Percentiles rank a stretch among this genome's conserved stretches.
Evolutionary conservation across 257 asterid genomes (phyloP).

Genomic region (Cynanchum wilfordii): DNA sequence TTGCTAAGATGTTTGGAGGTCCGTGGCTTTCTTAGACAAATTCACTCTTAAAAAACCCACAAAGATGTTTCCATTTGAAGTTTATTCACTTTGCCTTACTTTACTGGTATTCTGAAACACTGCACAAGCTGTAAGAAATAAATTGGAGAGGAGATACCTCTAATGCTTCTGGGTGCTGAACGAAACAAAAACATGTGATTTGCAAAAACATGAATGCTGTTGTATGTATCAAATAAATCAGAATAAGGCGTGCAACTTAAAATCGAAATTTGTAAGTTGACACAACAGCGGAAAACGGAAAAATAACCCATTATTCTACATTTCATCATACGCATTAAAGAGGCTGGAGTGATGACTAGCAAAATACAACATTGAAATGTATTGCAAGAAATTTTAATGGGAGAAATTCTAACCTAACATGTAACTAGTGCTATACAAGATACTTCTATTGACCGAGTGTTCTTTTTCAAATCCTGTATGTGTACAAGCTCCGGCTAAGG

Average conservation of each 20-base stretch:
- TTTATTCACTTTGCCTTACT: neutral
- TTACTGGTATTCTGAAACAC: too few relatives aligned
- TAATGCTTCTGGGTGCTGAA: neutral
- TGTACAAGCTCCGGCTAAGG: neutral
- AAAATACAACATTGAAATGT: neutral
- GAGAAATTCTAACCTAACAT: neutral
- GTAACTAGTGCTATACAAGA: neutral
- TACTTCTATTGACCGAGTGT: neutral
- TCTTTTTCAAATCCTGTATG: neutral
- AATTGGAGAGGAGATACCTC: neutral
- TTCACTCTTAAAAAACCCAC: neutral
- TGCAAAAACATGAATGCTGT: too few relatives aligned
- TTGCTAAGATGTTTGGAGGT: slow-evolving; percentile 36
- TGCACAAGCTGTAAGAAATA: neutral
- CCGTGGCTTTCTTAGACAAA: slow-evolving; percentile 27
- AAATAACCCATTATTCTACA: neutral
- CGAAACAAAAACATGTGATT: neutral
- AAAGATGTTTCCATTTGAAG: neutral
- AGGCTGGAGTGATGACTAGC: too few relatives aligned
- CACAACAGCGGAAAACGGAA: neutral
- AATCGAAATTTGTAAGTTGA: neutral
- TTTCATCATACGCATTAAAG: neutral
- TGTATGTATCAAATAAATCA: neutral
- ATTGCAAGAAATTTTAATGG: neutral
- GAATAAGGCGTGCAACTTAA: neutral